Base-by-base conservation (phyloP, 768 basidiomycete genomes). In the Holtermannia corniformis region DNA sequence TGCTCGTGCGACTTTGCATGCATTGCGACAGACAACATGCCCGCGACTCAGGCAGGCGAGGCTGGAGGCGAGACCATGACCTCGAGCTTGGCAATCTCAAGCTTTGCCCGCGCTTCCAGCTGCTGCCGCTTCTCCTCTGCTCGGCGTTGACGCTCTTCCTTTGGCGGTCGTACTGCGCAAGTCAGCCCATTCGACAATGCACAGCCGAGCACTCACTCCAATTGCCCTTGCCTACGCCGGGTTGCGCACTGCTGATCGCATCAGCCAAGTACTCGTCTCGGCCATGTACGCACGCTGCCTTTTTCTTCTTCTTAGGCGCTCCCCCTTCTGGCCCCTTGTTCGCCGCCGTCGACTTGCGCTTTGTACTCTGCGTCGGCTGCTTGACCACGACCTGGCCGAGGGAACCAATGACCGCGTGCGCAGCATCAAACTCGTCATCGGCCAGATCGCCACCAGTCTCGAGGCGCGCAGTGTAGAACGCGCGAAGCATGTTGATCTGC, bases 401-500 rank as follows among this genome's bases (percentile, higher is more conserved):
- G 47, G 49, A 56, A 10, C 65, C 67, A 44, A 71, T 65, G 26
- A 61, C 57, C 11, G 52, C 40, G 20, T 61, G 57, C 12, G 59
- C 41, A 22, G 56, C 50, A 40, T 69, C 67, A 53, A 71, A 71
- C 19, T 59, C 58, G 44, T 67, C 67, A 26, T 67, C 65, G 1
- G 52, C 42, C 13, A 68, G 47, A 16, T 57, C 60, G 4, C 53
- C 45, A 20, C 62, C 62, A 21, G 59, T 48, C 27, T 63, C 64
- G 13, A 67, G 42, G 10, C 63, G 60, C 21, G 61, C 47, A 4
- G 58, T 45, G 50, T 85, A 93, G 74, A 83, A 92, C 0, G 79
- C 71, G 52, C 79, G 84, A 59, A 97, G 81, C 37, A 97, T 73
- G 7, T 88, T 90, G 59, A 95, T 88, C 63, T 93, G 90, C 22